Percentiles rank a stretch among this genome's conserved stretches.
Conservation (phyloP, 805 yeast species). For the Kluyveromyces aestuarii region DNA sequence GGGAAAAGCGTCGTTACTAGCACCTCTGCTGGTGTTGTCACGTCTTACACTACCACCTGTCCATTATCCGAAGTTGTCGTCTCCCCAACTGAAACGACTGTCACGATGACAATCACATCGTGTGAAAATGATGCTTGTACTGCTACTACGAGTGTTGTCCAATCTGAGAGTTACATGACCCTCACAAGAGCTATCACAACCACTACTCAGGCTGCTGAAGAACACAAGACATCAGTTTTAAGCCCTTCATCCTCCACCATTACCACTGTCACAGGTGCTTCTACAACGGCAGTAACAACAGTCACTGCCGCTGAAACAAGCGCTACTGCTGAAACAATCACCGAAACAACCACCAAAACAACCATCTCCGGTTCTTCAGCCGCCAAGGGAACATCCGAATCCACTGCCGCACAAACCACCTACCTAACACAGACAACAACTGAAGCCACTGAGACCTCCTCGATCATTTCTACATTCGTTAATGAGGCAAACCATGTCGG, state of each 20-base stretch:
- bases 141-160: conserved; percentile 3
- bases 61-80: conserved; percentile 6
- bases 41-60: conserved; percentile 10
- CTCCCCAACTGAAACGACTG: neutral
- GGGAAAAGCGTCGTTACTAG: conserved; percentile 1
- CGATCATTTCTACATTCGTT: conserved; percentile 4
- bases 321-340: neutral
- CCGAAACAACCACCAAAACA: neutral
- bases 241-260: neutral
- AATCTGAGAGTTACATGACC: neutral
- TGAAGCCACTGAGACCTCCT: neutral
- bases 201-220: neutral
- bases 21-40: conserved; percentile 5
- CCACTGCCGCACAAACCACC: neutral
- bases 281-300: neutral
- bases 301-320: too few relatives aligned
- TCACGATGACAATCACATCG: conserved; percentile 3
- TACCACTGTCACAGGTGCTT: neutral
- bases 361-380: too few relatives aligned
- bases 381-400: neutral
- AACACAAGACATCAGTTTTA: neutral
- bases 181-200: neutral
- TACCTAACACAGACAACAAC: conserved; percentile 1
- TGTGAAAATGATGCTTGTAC: conserved; percentile 5
- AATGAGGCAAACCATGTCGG: conserved; percentile 4